Base-by-base conservation (phyloP, 163 green algal genomes). In the Scenedesmus sp. region DNA sequence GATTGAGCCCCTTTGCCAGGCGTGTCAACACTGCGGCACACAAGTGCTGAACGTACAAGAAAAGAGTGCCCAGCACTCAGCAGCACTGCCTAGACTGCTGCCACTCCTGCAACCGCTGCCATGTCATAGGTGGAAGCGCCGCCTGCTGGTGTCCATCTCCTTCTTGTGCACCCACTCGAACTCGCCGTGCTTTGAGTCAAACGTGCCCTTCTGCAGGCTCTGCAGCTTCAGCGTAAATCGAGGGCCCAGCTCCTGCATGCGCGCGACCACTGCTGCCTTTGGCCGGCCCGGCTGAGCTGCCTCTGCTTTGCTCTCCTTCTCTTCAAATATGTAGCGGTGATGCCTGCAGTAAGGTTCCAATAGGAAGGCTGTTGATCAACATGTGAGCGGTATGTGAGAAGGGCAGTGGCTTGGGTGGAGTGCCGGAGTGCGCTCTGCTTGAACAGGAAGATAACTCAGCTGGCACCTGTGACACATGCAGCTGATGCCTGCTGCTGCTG, bases 201-300 rank as follows among this genome's bases (percentile, higher is more conserved):
- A 99, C 3, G 98, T 99, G 83, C 98, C 98, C 91, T 97, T 97
- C 94, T 99, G 97, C 90, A 99, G 80, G 87, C 92, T 97, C 61
- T 95, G 87, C 89, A 99, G 95, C 93, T 97, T 97, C 43, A 99
- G 95, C 0, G 98, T 99, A 94, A 99, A 99, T n/a, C 98, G 96
- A 0, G 98, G 98, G 0, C 98, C 98, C 72, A 99, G 94, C 93
- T 99, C 98, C 95, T 99, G 97, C 93, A 97, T 91, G 46, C 95
- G 93, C n/a, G 94, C 93, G 7, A 92, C 80, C 26, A 97, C 95
- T 44, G 91, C 72, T 83, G 91, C 88, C 88, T 94, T 94, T 79
- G 42, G 40, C 42, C 30, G 42, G 42, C 22, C 51, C 51, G 65
- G 73, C 80, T 44, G 51, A 30, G 83, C 78, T 78, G 49, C 72